Evolutionary conservation across 2,329 filamentous ascomycete species (phyloP).

Genomic region (Remersonia thermophila): DNA sequence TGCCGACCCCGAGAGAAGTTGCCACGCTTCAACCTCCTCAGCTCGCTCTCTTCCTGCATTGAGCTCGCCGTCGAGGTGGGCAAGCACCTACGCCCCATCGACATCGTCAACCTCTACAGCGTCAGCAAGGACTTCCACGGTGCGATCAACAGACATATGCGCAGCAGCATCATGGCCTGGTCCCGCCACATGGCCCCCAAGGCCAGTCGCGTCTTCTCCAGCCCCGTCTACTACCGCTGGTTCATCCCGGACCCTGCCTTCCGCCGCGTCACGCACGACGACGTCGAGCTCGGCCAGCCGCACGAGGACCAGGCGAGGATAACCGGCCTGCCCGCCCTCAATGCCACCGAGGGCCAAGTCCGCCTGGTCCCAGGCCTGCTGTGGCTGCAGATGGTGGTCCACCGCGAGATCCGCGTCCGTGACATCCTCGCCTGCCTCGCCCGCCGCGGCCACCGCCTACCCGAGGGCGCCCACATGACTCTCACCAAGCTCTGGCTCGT

Average conservation of each 20-base stretch:
- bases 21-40: slow-evolving; percentile 29
- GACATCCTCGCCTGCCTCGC: slow-evolving; percentile 54
- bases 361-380: slow-evolving; percentile 49
- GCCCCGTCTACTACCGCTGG: slow-evolving; percentile 43
- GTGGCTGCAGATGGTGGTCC: slow-evolving; percentile 57
- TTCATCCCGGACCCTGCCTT: slow-evolving; percentile 49
- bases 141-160: slow-evolving; percentile 46
- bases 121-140: slow-evolving; percentile 51
- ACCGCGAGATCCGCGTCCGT: slow-evolving; percentile 40
- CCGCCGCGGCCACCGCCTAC: slow-evolving; percentile 44
- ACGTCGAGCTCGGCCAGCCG: slow-evolving; percentile 9
- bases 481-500: slow-evolving; percentile 61
- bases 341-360: slow-evolving; percentile 19
- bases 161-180: slow-evolving; percentile 44
- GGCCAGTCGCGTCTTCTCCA: slow-evolving; percentile 46
- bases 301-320: slow-evolving; percentile 2
- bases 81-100: slow-evolving; percentile 38
- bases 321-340: neutral
- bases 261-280: slow-evolving; percentile 25
- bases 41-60: slow-evolving; percentile 29
- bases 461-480: slow-evolving; percentile 31
- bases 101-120: slow-evolving; percentile 52
- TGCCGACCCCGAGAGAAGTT: neutral
- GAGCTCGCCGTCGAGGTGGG: slow-evolving; percentile 45
- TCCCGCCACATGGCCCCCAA: slow-evolving; percentile 41